phyloP scores from a whole-genome alignment of 768 basidiomycete genomes.

The Tylopilus intermedius region DNA sequence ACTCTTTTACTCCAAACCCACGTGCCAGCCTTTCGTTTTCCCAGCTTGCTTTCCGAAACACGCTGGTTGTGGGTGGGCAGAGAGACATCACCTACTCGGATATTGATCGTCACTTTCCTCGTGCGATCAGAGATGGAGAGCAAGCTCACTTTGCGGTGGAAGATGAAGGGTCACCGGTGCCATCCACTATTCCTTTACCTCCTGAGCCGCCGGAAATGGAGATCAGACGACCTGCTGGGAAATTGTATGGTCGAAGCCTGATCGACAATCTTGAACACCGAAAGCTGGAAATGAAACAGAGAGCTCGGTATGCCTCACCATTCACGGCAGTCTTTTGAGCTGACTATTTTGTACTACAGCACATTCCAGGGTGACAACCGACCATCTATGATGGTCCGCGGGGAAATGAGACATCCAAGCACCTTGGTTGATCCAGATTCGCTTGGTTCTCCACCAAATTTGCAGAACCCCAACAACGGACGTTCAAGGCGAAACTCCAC shows the following conservation, averaged over 20 bases:
- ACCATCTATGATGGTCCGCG: constrained; percentile 90
- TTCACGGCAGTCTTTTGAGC: not conserved
- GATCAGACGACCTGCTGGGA: constrained; percentile 61
- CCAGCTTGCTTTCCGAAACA: constrained; percentile 83
- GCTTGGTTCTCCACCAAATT: constrained; percentile 45
- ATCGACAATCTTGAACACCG: constrained; percentile 86
- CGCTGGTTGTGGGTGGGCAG: constrained; percentile 65
- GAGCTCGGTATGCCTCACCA: constrained; percentile 61
- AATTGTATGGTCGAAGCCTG: constrained; percentile 80
- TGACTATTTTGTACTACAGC: constrained; percentile 36
- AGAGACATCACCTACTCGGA: constrained; percentile 59
- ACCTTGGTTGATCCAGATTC: constrained; percentile 72
- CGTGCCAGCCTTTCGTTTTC: constrained; percentile 66
- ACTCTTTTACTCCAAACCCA: constrained; percentile 78
- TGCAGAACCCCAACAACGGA: constrained; percentile 43
- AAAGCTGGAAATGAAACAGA: constrained; percentile 77
- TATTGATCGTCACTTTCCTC: constrained; percentile 56
- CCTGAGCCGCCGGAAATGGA: constrained; percentile 30
- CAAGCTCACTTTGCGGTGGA: constrained; percentile 52
- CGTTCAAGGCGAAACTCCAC: constrained; percentile 49
- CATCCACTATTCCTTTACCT: constrained; percentile 28
- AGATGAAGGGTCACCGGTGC: constrained; percentile 33
- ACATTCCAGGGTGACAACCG: constrained; percentile 85
- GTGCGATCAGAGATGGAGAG: constrained; percentile 76
- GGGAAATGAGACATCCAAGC: constrained; percentile 46